Evolutionary conservation across 1,284 basidiomycete genomes (phyloP).

Genomic region (Leccinum laetum): DNA sequence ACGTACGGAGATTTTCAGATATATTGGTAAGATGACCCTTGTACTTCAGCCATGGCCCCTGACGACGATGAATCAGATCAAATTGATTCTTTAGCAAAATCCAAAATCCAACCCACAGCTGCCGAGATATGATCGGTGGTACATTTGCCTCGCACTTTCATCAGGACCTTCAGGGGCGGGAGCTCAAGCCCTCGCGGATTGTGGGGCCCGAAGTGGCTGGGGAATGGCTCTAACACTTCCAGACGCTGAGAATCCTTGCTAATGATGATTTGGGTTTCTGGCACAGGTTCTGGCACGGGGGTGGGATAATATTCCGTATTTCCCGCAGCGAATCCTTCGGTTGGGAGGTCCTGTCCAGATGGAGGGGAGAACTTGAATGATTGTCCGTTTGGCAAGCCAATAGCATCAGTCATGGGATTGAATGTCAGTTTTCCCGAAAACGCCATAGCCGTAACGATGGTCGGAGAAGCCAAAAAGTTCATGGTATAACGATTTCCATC

Average conservation of each 20-base stretch:
- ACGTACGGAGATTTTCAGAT: conserved; percentile 90
- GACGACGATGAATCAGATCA: conserved; percentile 7
- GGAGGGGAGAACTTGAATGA: conserved; percentile 90
- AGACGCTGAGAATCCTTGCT: conserved; percentile 81
- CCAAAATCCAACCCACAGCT: conserved; percentile 57
- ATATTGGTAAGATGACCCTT: conserved; percentile 97
- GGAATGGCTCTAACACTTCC: conserved; percentile 88
- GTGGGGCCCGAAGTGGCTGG: conserved; percentile 67
- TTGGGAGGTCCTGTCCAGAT: conserved; percentile 82
- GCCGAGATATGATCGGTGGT: conserved; percentile 99
- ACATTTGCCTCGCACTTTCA: conserved; percentile 96
- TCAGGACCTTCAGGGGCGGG: conserved; percentile 78
- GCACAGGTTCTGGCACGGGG: conserved; percentile 74
- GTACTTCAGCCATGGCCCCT: conserved; percentile 99
- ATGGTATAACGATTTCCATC: conserved; percentile 96
- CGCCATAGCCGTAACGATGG: conserved; percentile 96
- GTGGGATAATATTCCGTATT: conserved; percentile 80
- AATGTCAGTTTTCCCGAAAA: conserved; percentile 96
- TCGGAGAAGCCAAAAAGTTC: conserved; percentile 99
- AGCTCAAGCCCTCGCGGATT: conserved; percentile 73
- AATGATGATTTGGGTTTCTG: conserved; percentile 82
- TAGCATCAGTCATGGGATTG: conserved; percentile 88
- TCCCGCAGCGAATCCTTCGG: conserved; percentile 81
- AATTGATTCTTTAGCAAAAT: background rate
- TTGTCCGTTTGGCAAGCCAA: conserved; percentile 74